phyloP scores from a whole-genome alignment of 2,329 filamentous ascomycete species.

The Aspergillus pseudoglaucus region DNA sequence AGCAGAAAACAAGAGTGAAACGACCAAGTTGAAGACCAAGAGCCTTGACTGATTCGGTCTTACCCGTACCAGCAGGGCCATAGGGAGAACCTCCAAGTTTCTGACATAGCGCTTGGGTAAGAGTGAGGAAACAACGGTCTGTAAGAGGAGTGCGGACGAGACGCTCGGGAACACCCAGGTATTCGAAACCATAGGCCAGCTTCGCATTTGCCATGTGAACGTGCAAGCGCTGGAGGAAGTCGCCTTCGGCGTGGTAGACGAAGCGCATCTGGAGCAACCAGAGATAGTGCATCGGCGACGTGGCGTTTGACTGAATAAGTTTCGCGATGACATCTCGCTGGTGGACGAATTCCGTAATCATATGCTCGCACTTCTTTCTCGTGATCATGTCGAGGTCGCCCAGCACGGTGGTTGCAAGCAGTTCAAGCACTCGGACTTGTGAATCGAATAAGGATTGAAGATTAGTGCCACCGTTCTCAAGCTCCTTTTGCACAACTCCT shows the following conservation, averaged over 20 bases:
- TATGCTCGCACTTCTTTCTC: conserved; percentile 94
- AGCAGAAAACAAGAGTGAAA: conserved; percentile 98
- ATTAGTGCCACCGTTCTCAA: conserved; percentile 63
- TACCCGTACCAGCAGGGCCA: conserved; percentile 93
- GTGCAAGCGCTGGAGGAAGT: conserved; percentile 72
- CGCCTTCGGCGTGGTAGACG: conserved; percentile 74
- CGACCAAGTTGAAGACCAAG: conserved; percentile 92
- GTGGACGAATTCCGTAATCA: conserved; percentile 98
- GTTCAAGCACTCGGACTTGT: conserved; percentile 74
- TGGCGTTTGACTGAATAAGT: conserved; percentile 68
- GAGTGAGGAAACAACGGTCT: conserved; percentile 94
- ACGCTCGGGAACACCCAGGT: conserved; percentile 90
- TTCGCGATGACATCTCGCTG: conserved; percentile 91
- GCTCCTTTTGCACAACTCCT: conserved; percentile 69
- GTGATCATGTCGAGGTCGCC: conserved; percentile 80
- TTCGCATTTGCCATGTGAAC: conserved; percentile 97
- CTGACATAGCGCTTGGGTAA: conserved; percentile 93
- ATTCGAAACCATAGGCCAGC: conserved; percentile 95
- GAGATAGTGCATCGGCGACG: conserved; percentile 70
- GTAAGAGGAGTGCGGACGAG: conserved; percentile 95
- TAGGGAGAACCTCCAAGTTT: conserved; percentile 94
- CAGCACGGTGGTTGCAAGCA: conserved; percentile 82
- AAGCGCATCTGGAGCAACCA: conserved; percentile 99
- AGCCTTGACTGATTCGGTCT: conserved; percentile 98
- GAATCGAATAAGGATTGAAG: conserved; percentile 69